Evolutionary conservation across 176 grass and related monocot genomes (phyloP).

Genomic region (Carex kokanica): DNA sequence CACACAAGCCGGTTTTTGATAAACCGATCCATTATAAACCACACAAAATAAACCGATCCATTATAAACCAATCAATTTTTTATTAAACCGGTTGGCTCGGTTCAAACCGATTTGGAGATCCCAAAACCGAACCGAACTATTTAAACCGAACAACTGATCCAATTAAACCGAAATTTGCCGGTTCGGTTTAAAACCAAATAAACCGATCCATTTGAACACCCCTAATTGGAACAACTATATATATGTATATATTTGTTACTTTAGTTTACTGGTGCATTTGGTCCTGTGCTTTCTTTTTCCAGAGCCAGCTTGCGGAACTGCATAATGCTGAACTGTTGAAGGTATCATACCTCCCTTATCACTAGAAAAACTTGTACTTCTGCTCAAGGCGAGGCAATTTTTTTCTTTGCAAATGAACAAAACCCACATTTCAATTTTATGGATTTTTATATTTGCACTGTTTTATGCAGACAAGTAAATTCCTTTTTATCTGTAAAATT

Average conservation of each 20-base stretch:
- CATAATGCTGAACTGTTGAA: constrained; percentile 78
- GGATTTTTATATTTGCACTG: neutral
- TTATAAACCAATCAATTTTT: too few species aligned
- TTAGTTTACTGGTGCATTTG: neutral
- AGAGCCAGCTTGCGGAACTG: constrained; percentile 92
- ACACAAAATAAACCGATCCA: too few species aligned
- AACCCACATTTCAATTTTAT: neutral
- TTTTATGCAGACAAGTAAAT: neutral
- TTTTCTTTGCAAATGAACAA: neutral
- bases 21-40: too few species aligned
- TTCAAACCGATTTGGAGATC: too few species aligned
- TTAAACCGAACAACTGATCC: too few species aligned
- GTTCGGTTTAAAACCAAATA: too few species aligned
- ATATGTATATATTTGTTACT: neutral
- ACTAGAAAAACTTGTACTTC: neutral
- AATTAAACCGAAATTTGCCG: too few species aligned
- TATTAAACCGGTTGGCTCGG: too few species aligned
- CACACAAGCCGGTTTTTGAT: too few species aligned
- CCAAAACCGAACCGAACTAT: too few species aligned
- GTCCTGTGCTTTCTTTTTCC: constrained; percentile 35
- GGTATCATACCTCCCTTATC: constrained; percentile 40
- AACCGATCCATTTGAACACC: too few species aligned
- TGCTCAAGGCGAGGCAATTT: neutral
- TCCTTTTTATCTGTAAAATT: constrained; percentile 11
- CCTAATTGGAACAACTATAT: too few species aligned